Base-by-base conservation (phyloP, 2,329 filamentous ascomycete genomes). In the Acrocalymma vagum region DNA sequence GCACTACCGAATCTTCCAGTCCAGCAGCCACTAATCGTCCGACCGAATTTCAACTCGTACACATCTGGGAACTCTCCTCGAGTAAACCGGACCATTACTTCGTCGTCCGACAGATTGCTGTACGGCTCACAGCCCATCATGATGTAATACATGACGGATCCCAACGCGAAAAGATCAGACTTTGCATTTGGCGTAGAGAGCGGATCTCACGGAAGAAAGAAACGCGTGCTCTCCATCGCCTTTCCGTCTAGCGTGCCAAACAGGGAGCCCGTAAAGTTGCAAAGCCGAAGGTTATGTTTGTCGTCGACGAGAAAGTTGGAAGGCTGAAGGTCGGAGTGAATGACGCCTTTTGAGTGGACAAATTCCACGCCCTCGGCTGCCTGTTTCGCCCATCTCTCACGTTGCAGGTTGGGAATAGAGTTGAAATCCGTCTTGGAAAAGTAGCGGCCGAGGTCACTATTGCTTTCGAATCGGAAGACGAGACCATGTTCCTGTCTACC, bases 311-410 rank as follows among this genome's bases (percentile, higher is more conserved):
- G 54, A 36, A 73, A 67, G 45, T 74, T 72, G 32, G 61, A 64
- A 3, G 70, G 69, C 46, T 66, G 63, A 20, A 74, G 53, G 46
- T 75, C 69, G 51, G 62, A 70, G 45, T 75, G 72, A 45, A 74
- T 63, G 10, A 73, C 60, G n/a, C 55, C 48, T 42, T 60, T 58
- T 9, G 47, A 57, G 58, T 75, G 72, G 20, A 74, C 40, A 28
- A 67, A 53, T 29, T 49, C 47, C 18, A 74, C 39, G 8, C 60
- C 69, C 51, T 70, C 58, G 21, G 45, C 32, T 23, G 45, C 45
- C 42, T 52, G 37, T 23, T 23, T n/a, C 14, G 23, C 24, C 46
- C 49, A 53, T 34, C 43, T 53, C 37, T 21, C 11, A 27, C 39
- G 43, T 15, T 31, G 35, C 20, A 29, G 35, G 9, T 40, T 10